Evolutionary conservation across 768 basidiomycete genomes (phyloP).

Genomic region (Rhizopogon vinicolor): DNA sequence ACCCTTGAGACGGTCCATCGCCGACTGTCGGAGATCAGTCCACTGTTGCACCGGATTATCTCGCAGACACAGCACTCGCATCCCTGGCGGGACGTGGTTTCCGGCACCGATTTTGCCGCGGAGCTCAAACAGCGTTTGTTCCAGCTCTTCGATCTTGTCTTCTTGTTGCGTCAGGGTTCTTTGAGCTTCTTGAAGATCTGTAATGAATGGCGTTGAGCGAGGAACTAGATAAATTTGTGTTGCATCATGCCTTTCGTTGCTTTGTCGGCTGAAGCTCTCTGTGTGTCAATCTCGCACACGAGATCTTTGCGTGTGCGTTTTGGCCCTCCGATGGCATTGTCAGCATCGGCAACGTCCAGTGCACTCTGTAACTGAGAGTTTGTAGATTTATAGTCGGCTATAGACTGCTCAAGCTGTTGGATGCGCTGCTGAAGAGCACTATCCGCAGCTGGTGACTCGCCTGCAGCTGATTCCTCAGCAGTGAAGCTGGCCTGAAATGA

Average conservation of each 20-base stretch:
- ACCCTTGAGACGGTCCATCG: slow-evolving; percentile 66
- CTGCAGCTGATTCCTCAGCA: slow-evolving; percentile 45
- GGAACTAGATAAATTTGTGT: not conserved
- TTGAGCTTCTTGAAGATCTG: slow-evolving; percentile 43
- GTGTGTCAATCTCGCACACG: slow-evolving; percentile 32
- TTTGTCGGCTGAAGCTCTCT: slow-evolving; percentile 31
- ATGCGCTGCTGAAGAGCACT: slow-evolving; percentile 38
- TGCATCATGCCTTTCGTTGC: slow-evolving; percentile 35
- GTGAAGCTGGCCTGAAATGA: slow-evolving; percentile 54
- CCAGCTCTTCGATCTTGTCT: slow-evolving; percentile 61
- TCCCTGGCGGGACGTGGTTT: slow-evolving; percentile 66
- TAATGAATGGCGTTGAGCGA: not conserved
- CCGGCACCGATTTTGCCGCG: slow-evolving; percentile 74
- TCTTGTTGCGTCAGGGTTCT: slow-evolving; percentile 33
- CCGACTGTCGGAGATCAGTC: slow-evolving; percentile 69
- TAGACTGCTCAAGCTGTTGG: slow-evolving; percentile 49
- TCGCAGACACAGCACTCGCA: slow-evolving; percentile 60
- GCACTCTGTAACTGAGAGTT: slow-evolving; percentile 43
- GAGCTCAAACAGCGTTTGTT: slow-evolving; percentile 76
- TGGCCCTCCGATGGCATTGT: slow-evolving; percentile 17
- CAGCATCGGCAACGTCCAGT: slow-evolving; percentile 41
- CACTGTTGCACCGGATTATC: slow-evolving; percentile 85
- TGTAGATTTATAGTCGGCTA: slow-evolving; percentile 51
- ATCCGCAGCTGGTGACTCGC: slow-evolving; percentile 21
- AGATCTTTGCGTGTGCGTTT: slow-evolving; percentile 32